phyloP scores from a whole-genome alignment of 1,284 basidiomycete genomes.

The Trichosporon coremiiforme region DNA sequence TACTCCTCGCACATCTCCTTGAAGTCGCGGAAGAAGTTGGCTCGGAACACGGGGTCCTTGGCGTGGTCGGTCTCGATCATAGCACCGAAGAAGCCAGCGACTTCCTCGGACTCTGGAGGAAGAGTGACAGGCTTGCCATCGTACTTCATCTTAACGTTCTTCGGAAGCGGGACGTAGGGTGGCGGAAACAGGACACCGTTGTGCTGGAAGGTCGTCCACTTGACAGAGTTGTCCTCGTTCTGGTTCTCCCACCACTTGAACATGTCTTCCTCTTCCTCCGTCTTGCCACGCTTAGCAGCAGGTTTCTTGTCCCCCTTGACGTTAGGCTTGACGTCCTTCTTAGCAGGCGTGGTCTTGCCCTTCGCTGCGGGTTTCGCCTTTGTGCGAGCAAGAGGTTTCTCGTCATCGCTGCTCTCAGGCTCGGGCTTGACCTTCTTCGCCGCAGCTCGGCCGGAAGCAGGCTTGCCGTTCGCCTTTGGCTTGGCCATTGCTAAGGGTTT shows the following conservation, averaged over 20 bases:
- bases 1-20: conserved; percentile 72
- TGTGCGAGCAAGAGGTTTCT: conserved; percentile 41
- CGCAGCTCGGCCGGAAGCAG: conserved; percentile 23
- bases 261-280: conserved; percentile 46
- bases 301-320: conserved; percentile 62
- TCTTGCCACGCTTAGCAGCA: conserved; percentile 59
- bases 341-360: conserved; percentile 58
- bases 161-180: conserved; percentile 83
- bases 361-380: conserved; percentile 45
- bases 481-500: conserved; percentile 31
- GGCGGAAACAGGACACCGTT: conserved; percentile 95
- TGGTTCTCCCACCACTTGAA: conserved; percentile 79
- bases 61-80: conserved; percentile 93
- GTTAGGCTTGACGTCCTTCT: conserved; percentile 56
- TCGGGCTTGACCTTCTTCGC: conserved; percentile 61
- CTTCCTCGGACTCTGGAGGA: conserved; percentile 87
- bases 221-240: conserved; percentile 63
- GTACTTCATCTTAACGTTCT: conserved; percentile 91
- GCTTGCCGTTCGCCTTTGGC: conserved; percentile 25
- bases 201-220: conserved; percentile 93
- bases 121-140: conserved; percentile 80
- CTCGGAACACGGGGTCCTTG: conserved; percentile 82
- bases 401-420: conserved; percentile 57
- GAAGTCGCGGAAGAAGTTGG: conserved; percentile 97
- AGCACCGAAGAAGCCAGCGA: conserved; percentile 93